Conservation (phyloP, 495 filamentous ascomycete species). For the Acidiella bohemica region DNA sequence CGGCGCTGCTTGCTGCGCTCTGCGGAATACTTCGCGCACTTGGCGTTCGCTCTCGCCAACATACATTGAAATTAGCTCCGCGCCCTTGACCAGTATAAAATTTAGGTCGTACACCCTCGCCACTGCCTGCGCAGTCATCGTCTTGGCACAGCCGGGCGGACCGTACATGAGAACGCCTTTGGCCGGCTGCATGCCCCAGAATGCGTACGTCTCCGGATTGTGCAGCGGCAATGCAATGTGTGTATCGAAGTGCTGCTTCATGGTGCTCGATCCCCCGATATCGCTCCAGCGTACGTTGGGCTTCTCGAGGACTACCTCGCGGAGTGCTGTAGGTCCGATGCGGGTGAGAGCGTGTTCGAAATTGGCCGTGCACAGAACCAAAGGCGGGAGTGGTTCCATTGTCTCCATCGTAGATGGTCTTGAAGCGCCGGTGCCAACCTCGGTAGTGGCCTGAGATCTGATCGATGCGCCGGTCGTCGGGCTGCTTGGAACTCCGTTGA, state of each 20-base stretch:
- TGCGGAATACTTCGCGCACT: slow-evolving; percentile 75
- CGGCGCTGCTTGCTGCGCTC: slow-evolving; percentile 72
- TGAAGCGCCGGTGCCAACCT: no score
- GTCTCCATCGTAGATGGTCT: no score
- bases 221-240: slow-evolving; percentile 53
- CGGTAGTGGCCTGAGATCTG: slow-evolving; percentile 11
- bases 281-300: slow-evolving; percentile 80
- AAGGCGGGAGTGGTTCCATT: no score
- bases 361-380: no score
- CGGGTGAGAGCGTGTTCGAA: slow-evolving; percentile 41
- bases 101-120: slow-evolving; percentile 86
- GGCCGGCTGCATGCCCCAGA: slow-evolving; percentile 49
- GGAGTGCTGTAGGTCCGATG: slow-evolving; percentile 71
- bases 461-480: slow-evolving; percentile 4
- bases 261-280: slow-evolving; percentile 74
- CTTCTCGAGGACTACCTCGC: slow-evolving; percentile 75
- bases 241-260: slow-evolving; percentile 56
- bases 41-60: slow-evolving; percentile 90
- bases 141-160: slow-evolving; percentile 93
- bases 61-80: slow-evolving; percentile 92
- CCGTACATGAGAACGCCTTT: slow-evolving; percentile 88
- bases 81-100: slow-evolving; percentile 93
- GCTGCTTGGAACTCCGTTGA: neutral
- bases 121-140: slow-evolving; percentile 80
- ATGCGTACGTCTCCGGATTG: slow-evolving; percentile 45